Evolutionary conservation across 352 stramenopile species (phyloP), one percentile per base, ranked within the genome.

Genomic region (Thraustotheca clavata): DNA sequence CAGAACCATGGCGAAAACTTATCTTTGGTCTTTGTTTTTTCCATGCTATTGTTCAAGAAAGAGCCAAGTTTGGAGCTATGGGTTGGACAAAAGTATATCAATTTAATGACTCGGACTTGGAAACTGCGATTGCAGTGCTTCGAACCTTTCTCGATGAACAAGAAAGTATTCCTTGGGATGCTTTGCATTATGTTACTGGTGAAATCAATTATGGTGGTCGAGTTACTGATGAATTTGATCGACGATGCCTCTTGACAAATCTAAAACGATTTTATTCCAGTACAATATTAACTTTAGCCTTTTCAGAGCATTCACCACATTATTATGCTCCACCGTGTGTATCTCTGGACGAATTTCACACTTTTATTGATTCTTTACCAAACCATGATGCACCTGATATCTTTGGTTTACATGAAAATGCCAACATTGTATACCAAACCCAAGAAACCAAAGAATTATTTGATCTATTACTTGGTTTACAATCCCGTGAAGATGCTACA

Each of bases 401-500:
- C 18, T 90, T 93, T 71, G 83, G 83, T 0, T 88, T 93, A 76
- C 83, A 93, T 60, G 74, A 80, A 29, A 93, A 93, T 16, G 84
- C 83, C 0, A 83, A 91, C 33, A 70, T 89, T 29, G 79, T 82
- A 31, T 86, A 80, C 52, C 73, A 88, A 29, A 74, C 75, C 34
- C 74, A 89, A 20, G 73, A 89, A 61, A 75, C 69, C 0, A 62
- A 86, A 57, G 70, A 68, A 0, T 62, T 89, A 67, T 73, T 24
- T 9, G 33, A 11, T 31, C 40, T 57, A 8, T 26, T 69, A 3
- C 11, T 70, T 32, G 22, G 20, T 14, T 34, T 69, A 27, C 65
- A 60, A 22, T 31, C 65, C n/a, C 20, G 24, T 14, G 57, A 29
- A 7, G 29, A 26, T 18, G 4, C 14, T 20, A 49, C 20, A 47